Evolutionary conservation across 371 early-diverging fungal species (phyloP).

Genomic region (Mucor saturninus): DNA sequence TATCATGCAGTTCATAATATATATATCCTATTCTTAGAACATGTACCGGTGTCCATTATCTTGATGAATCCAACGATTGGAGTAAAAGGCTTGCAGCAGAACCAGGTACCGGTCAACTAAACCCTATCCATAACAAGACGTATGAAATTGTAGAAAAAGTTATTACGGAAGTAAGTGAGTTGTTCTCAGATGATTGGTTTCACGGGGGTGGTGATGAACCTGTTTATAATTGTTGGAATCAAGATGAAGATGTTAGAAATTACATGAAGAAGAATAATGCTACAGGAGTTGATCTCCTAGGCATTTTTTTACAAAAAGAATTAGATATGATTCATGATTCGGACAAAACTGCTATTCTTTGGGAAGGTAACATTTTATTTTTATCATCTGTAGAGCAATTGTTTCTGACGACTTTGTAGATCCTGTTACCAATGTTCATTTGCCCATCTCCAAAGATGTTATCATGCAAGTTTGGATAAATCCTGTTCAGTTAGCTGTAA

Average conservation of each 20-base stretch:
- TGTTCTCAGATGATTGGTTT: constrained; percentile 67
- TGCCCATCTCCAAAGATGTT: constrained; percentile 54
- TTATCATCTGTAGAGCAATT: not conserved
- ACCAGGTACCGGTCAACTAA: constrained; percentile 77
- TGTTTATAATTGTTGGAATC: constrained; percentile 69
- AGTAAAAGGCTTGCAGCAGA: constrained; percentile 62
- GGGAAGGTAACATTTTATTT: constrained; percentile 51
- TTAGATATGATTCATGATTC: constrained; percentile 33
- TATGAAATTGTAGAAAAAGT: constrained; percentile 61
- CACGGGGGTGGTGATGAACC: constrained; percentile 81
- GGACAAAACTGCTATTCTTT: constrained; percentile 56
- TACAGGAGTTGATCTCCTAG: constrained; percentile 41
- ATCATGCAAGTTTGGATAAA: constrained; percentile 70
- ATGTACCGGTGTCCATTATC: constrained; percentile 41
- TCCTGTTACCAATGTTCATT: constrained; percentile 21
- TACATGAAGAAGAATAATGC: constrained; percentile 47
- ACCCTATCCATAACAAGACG: constrained; percentile 62
- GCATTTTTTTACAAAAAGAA: constrained; percentile 41
- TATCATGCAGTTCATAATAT: not conserved
- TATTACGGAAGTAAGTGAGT: constrained; percentile 57
- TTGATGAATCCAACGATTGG: constrained; percentile 55
- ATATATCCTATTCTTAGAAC: constrained; percentile 27
- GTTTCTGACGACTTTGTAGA: not conserved
- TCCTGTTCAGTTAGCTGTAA: constrained; percentile 50
- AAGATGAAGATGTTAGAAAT: constrained; percentile 40